phyloP scores from a whole-genome alignment of 257 asterid species.

The Plantago major region DNA sequence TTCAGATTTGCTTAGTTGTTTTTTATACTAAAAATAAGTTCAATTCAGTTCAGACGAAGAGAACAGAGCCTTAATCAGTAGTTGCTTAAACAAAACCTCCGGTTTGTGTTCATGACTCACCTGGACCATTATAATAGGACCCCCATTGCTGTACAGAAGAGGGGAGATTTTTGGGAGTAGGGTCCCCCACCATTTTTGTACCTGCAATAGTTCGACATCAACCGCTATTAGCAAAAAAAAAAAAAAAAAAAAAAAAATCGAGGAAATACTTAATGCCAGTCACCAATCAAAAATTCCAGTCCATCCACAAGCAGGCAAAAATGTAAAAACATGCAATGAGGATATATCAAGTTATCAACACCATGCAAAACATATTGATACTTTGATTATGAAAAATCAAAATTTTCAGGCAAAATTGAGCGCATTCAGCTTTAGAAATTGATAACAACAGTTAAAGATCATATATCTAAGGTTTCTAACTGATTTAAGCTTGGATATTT shows the following conservation, averaged over 20 bases:
- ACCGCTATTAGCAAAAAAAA: constrained; percentile 1
- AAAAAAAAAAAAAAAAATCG: no score
- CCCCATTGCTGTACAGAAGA: constrained; percentile 75
- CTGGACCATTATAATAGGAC: constrained; percentile 93
- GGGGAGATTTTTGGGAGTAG: constrained; percentile 75
- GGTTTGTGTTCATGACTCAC: constrained; percentile 31
- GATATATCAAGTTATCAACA: no score
- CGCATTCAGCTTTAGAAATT: neutral
- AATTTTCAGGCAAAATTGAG: neutral
- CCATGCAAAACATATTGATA: neutral
- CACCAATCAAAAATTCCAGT: constrained; percentile 6
- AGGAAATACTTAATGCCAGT: constrained; percentile 5
- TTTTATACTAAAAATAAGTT: no score
- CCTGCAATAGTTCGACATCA: constrained; percentile 43
- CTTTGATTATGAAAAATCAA: neutral
- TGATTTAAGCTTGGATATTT: constrained; percentile 18
- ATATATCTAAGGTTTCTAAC: constrained; percentile 2
- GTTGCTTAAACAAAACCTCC: neutral
- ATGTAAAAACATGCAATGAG: neutral
- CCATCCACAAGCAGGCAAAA: constrained; percentile 7
- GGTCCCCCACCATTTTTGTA: constrained; percentile 80
- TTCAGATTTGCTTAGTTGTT: no score
- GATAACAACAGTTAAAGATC: neutral
- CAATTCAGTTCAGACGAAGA: no score
- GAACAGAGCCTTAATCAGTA: no score